Percentiles rank a stretch among this genome's conserved stretches.
These are phyloP conservation scores for Vararia minispora DNA, from an alignment of 768 basidiomycete genomes.

Conservation along the genomic window DNA sequence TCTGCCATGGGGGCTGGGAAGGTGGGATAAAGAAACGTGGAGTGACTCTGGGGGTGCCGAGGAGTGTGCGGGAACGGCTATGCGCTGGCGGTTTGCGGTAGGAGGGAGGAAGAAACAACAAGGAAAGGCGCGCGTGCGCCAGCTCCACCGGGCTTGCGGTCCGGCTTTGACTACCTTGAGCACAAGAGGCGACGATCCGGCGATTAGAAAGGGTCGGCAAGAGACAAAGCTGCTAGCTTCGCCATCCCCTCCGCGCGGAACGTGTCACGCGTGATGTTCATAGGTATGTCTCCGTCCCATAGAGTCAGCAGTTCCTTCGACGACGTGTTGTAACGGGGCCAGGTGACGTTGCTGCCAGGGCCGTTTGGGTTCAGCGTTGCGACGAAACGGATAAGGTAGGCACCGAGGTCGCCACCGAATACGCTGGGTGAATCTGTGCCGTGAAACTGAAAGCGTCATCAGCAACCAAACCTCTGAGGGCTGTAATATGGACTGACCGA, in stretches of 20 bases:
- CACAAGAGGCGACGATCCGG: too few species aligned
- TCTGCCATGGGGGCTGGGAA: too few species aligned
- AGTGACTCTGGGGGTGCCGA: too few species aligned
- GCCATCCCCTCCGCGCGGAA: slow-evolving; percentile 8
- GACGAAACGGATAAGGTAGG: slow-evolving; percentile 19
- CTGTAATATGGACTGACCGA: background rate
- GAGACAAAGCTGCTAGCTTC: background rate
- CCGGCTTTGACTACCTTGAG: too few species aligned
- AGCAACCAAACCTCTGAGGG: background rate
- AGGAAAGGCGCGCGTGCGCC: too few species aligned
- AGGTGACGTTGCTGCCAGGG: slow-evolving; percentile 8
- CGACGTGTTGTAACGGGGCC: slow-evolving; percentile 15
- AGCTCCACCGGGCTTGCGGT: too few species aligned
- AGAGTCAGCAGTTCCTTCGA: slow-evolving; percentile 15
- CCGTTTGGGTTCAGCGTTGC: slow-evolving; percentile 17
- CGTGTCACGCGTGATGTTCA: slow-evolving; percentile 14
- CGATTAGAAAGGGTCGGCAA: too few species aligned
- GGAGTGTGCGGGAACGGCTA: too few species aligned
- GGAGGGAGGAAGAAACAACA: too few species aligned
- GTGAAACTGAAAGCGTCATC: slow-evolving; percentile 11
- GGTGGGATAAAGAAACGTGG: too few species aligned
- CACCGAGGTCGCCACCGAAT: slow-evolving; percentile 11
- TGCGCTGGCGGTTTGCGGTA: too few species aligned
- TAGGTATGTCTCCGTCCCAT: slow-evolving; percentile 12
- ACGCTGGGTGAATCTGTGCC: slow-evolving; percentile 7